phyloP scores from a whole-genome alignment of 2,329 filamentous ascomycete species.

The Claviceps humidiphila region DNA sequence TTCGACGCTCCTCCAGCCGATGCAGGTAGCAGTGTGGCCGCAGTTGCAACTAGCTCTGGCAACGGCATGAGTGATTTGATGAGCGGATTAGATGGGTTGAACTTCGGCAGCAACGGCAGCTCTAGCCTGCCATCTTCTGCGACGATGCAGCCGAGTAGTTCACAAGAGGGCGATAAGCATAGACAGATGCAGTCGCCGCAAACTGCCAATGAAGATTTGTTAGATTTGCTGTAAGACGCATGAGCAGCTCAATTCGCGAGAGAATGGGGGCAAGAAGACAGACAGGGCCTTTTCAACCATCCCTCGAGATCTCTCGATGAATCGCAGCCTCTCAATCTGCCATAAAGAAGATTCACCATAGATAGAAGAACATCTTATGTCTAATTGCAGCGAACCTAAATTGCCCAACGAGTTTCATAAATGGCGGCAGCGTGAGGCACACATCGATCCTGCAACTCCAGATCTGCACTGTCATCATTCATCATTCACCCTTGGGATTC shows the following conservation, averaged over 20 bases:
- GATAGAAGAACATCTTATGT: background rate
- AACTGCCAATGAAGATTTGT: slow-evolving; percentile 49
- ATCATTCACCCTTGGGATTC: background rate
- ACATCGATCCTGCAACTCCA: background rate
- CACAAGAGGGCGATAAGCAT: slow-evolving; percentile 12
- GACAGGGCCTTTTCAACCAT: background rate
- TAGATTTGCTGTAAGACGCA: slow-evolving; percentile 27
- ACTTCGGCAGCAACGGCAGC: slow-evolving; percentile 45
- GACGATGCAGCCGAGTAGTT: slow-evolving; percentile 39
- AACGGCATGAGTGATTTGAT: slow-evolving; percentile 76
- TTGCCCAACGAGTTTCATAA: background rate
- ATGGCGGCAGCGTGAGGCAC: background rate
- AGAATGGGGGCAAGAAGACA: background rate
- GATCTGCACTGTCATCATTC: background rate
- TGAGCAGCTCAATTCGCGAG: background rate
- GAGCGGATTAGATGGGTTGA: slow-evolving; percentile 74
- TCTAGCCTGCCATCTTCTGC: slow-evolving; percentile 50
- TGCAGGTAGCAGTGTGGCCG: slow-evolving; percentile 23
- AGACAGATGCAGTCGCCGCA: slow-evolving; percentile 30
- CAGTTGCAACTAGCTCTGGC: slow-evolving; percentile 23
- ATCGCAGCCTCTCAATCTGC: background rate
- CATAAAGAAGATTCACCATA: background rate
- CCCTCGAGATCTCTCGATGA: slow-evolving; percentile 1
- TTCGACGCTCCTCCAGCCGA: slow-evolving; percentile 50
- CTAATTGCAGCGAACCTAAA: background rate